Percentiles rank a stretch among this genome's conserved stretches.
Evolutionary conservation across 176 grass and related monocot species (phyloP).

Genomic region (Oryza brachyantha): DNA sequence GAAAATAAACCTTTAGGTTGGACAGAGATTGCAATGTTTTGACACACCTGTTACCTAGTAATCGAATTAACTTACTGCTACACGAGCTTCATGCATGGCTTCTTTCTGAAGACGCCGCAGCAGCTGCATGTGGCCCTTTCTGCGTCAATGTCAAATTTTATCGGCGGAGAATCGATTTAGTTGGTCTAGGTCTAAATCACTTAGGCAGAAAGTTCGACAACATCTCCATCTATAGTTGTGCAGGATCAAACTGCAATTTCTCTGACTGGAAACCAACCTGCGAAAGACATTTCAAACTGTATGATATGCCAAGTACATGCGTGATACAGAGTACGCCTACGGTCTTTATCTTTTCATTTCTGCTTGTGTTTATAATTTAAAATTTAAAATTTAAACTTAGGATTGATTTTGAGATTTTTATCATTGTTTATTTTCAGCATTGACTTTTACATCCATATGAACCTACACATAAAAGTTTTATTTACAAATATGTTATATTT

Average conservation of each 20-base stretch:
- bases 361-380: no score
- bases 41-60: background rate
- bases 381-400: no score
- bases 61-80: background rate
- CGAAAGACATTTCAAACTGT: background rate
- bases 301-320: background rate
- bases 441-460: no score
- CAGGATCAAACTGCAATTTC: slow-evolving; percentile 4
- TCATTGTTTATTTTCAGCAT: no score
- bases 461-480: no score
- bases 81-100: slow-evolving; percentile 25
- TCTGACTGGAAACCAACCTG: background rate
- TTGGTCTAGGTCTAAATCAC: slow-evolving; percentile 32
- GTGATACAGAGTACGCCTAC: background rate
- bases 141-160: slow-evolving; percentile 20
- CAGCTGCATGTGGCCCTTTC: background rate
- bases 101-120: background rate
- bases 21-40: background rate
- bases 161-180: background rate
- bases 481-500: no score
- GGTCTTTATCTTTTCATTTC: no score
- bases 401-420: no score
- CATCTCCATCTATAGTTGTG: slow-evolving; percentile 12
- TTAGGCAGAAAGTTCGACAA: slow-evolving; percentile 28
- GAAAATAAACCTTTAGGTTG: background rate